phyloP scores from a whole-genome alignment of 2,329 filamentous ascomycete genomes.

The Monilinia aucupariae region DNA sequence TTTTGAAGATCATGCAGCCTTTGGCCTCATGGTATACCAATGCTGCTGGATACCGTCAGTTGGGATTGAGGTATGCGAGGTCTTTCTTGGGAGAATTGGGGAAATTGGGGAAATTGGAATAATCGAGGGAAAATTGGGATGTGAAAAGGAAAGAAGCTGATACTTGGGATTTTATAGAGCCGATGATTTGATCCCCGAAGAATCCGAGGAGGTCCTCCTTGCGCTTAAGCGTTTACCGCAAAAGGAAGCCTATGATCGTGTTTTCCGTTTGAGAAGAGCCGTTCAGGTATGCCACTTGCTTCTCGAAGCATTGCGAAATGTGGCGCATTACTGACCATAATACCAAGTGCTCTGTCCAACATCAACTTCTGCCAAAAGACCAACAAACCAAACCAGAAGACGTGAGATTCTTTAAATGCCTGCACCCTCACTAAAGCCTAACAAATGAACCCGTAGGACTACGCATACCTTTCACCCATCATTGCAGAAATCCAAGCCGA shows the following conservation, averaged over 20 bases:
- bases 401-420: constrained; percentile 40
- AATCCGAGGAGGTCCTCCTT: constrained; percentile 77
- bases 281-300: constrained; percentile 60
- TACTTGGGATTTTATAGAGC: constrained; percentile 50
- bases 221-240: constrained; percentile 86
- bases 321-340: constrained; percentile 19
- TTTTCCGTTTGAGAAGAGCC: constrained; percentile 94
- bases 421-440: not conserved
- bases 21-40: constrained; percentile 84
- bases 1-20: constrained; percentile 72
- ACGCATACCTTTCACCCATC: constrained; percentile 59
- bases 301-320: not conserved
- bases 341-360: constrained; percentile 49
- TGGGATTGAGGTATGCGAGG: constrained; percentile 72
- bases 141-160: constrained; percentile 21
- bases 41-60: constrained; percentile 84
- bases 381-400: constrained; percentile 64
- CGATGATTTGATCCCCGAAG: constrained; percentile 93
- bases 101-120: too few species aligned
- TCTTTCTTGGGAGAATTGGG: not conserved
- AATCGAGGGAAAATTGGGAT: not conserved
- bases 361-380: constrained; percentile 59
- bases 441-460: constrained; percentile 45
- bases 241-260: constrained; percentile 91
- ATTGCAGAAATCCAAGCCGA: constrained; percentile 66